phyloP scores from a whole-genome alignment of 768 basidiomycete species.

The Tulasnella sp. region DNA sequence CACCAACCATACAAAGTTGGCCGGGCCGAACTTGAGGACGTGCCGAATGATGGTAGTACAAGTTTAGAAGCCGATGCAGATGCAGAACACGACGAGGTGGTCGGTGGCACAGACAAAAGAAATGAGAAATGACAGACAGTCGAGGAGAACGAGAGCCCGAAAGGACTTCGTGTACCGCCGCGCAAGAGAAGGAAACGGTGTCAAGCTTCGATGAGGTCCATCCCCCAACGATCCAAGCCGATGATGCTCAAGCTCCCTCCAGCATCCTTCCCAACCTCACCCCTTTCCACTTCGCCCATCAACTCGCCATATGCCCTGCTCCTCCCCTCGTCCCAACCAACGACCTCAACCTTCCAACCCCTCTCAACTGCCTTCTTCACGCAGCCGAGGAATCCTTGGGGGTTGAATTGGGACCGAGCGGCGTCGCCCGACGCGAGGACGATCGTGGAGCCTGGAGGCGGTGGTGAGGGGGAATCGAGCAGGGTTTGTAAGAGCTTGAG shows the following conservation, averaged over 20 bases:
- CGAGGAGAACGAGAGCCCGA: not conserved
- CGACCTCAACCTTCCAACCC: conserved; percentile 93
- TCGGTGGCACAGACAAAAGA: too few species aligned
- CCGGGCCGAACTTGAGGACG: too few species aligned
- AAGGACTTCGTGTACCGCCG: not conserved
- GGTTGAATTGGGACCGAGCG: conserved; percentile 83
- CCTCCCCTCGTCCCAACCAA: conserved; percentile 79
- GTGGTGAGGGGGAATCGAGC: conserved; percentile 52
- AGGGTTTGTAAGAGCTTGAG: conserved; percentile 85
- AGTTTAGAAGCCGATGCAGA: too few species aligned
- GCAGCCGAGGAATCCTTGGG: conserved; percentile 84
- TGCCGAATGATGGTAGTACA: too few species aligned
- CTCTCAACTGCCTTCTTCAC: conserved; percentile 75
- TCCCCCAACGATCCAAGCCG: conserved; percentile 57
- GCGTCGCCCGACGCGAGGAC: conserved; percentile 93
- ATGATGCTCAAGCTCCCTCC: conserved; percentile 33
- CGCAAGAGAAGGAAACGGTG: too few species aligned
- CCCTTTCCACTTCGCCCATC: conserved; percentile 40
- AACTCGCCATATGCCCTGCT: conserved; percentile 58
- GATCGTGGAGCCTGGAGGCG: conserved; percentile 59
- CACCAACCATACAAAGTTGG: too few species aligned
- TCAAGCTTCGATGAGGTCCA: conserved; percentile 34
- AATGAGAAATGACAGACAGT: not conserved
- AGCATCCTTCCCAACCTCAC: conserved; percentile 22
- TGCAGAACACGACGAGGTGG: too few species aligned